Evolutionary conservation across 371 early-diverging fungal genomes (phyloP), one percentile per base, ranked within the genome.

Genomic region (Fennellomyces sp.): DNA sequence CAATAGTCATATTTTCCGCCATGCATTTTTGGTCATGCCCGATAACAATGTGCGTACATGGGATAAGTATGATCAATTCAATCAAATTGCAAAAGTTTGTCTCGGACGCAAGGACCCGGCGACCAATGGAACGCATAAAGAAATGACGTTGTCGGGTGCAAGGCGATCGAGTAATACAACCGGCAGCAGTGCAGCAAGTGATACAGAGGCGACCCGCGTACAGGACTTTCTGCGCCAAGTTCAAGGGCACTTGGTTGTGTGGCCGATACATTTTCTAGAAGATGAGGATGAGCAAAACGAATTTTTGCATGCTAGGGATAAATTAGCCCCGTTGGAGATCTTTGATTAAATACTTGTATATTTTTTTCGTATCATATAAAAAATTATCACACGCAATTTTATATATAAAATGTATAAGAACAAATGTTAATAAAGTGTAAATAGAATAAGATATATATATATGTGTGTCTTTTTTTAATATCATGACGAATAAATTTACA

Each of bases 21-120:
- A 82, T 4, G 75, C 86, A 2, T 91, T 91, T 61, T 70, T 80
- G 25, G 84, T 84, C 27, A 75, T 86, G n/a, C 91, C 91, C 5
- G 92, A 91, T 61, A 87, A 91, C 29, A 82, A 80, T 17, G 78
- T 92, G 12, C 73, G 65, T 25, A 82, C 70, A 5, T 91, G 88
- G 87, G 77, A 75, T 6, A 70, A 83, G 59, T 88, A 88, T 54
- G 63, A 77, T n/a, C 57, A 69, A 35, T 91, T 85, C 41, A 69
- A 76, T 19, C 66, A 71, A 31, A 69, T 70, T 60, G 76, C 84
- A 0, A 75, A 76, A 6, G 42, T 56, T 5, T 65, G 65, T 28
- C 41, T 74, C 8, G 70, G 68, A 4, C 58, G 70, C 8, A 61
- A 52, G 11, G 74, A 74, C 42, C 30, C 51, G 28, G 67, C 67